phyloP scores from a whole-genome alignment of 352 stramenopile species.

The Globisporangium orthogonon region DNA sequence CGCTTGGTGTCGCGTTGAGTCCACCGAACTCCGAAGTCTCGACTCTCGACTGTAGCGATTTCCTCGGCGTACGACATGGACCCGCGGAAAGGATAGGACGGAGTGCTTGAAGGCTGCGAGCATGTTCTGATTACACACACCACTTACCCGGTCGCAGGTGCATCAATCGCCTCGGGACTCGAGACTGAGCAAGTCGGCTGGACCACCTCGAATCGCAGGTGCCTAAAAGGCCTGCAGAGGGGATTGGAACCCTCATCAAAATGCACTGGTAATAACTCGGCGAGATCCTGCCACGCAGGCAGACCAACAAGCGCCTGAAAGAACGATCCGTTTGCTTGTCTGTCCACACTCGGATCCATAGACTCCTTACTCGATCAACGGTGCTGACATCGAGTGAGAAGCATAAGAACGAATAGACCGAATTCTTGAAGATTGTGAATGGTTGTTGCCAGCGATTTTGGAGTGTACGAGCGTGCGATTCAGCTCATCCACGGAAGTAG shows the following conservation, averaged over 20 bases:
- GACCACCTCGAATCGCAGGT: not conserved
- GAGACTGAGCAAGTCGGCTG: not conserved
- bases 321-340: no score
- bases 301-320: no score
- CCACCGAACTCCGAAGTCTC: not conserved
- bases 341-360: no score
- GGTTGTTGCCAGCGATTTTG: not conserved
- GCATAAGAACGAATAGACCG: not conserved
- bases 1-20: not conserved
- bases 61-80: constrained; percentile 6
- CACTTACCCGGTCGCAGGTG: not conserved
- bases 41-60: not conserved
- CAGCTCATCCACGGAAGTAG: not conserved
- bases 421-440: not conserved
- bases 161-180: no score
- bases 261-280: not conserved
- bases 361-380: no score
- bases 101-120: not conserved
- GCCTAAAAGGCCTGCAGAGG: not conserved
- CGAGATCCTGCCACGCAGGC: not conserved
- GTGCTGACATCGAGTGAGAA: no score
- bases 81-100: not conserved
- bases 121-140: not conserved
- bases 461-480: not conserved
- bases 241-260: no score